Percentiles rank a stretch among this genome's conserved stretches.
phyloP scores from a whole-genome alignment of 805 yeast species.

The Lipomyces oligophaga region DNA sequence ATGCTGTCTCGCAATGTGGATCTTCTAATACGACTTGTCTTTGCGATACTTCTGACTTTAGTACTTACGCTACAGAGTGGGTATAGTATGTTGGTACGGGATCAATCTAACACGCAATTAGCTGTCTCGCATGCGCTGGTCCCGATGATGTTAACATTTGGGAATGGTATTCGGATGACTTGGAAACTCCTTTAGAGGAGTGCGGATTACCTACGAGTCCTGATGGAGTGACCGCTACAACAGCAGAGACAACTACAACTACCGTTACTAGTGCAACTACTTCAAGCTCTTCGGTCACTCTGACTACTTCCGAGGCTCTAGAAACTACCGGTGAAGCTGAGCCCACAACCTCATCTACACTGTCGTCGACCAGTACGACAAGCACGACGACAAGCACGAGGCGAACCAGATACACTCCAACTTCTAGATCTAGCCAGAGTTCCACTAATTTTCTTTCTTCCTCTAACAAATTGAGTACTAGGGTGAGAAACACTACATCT shows the following conservation, averaged over 20 bases:
- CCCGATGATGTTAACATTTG: conserved; percentile 9
- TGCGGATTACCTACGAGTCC: conserved; percentile 8
- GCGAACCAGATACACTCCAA: too few species aligned
- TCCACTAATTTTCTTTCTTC: too few species aligned
- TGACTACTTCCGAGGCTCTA: too few species aligned
- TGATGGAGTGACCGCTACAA: not conserved
- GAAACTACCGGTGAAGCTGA: not conserved
- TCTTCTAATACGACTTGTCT: conserved; percentile 7
- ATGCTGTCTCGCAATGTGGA: conserved; percentile 1
- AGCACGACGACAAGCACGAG: not conserved
- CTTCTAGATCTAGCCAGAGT: too few species aligned
- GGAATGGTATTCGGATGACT: conserved; percentile 1
- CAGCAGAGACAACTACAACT: not conserved
- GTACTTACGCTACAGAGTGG: conserved; percentile 2
- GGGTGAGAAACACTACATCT: too few species aligned
- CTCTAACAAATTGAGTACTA: too few species aligned
- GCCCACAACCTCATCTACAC: not conserved
- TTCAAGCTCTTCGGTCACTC: not conserved
- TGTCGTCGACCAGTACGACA: not conserved
- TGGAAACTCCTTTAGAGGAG: not conserved
- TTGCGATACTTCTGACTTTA: conserved; percentile 6
- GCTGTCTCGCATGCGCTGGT: conserved; percentile 12
- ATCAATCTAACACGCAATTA: not conserved
- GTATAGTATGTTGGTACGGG: not conserved
- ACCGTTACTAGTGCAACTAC: not conserved